Evolutionary conservation across 768 basidiomycete species (phyloP).

Genomic region (Lentinus tigrinus): DNA sequence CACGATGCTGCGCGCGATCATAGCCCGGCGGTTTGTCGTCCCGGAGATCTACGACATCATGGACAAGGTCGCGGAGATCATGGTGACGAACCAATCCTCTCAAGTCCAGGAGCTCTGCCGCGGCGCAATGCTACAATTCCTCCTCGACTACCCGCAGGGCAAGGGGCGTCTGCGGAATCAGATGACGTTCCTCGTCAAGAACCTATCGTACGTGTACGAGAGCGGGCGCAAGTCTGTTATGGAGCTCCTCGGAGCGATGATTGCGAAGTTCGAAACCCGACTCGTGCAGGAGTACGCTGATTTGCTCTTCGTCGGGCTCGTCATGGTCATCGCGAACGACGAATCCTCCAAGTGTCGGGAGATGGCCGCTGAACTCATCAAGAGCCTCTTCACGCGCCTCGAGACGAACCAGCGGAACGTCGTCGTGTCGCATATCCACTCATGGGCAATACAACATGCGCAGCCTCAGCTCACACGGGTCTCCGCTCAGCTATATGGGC

Average conservation of each 20-base stretch:
- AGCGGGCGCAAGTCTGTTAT: constrained; percentile 92
- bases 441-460: constrained; percentile 69
- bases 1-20: constrained; percentile 84
- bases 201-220: constrained; percentile 87
- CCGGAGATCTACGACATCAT: constrained; percentile 97
- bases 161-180: constrained; percentile 84
- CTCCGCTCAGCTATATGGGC: constrained; percentile 78
- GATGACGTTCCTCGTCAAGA: constrained; percentile 90
- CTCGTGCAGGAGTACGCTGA: constrained; percentile 81
- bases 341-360: constrained; percentile 86
- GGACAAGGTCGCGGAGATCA: constrained; percentile 86
- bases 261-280: constrained; percentile 77
- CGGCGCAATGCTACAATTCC: constrained; percentile 85
- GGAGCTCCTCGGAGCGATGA: constrained; percentile 83
- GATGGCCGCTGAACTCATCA: constrained; percentile 83
- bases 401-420: constrained; percentile 54
- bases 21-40: constrained; percentile 87
- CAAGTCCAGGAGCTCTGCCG: constrained; percentile 92
- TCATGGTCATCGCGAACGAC: constrained; percentile 94
- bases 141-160: constrained; percentile 96
- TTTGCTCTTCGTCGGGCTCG: constrained; percentile 85
- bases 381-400: constrained; percentile 68
- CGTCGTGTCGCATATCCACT: constrained; percentile 69
- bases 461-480: constrained; percentile 68
- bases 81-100: constrained; percentile 90